Base-by-base conservation (phyloP, 2,329 filamentous ascomycete genomes). In the Trichoderma asperellum region DNA sequence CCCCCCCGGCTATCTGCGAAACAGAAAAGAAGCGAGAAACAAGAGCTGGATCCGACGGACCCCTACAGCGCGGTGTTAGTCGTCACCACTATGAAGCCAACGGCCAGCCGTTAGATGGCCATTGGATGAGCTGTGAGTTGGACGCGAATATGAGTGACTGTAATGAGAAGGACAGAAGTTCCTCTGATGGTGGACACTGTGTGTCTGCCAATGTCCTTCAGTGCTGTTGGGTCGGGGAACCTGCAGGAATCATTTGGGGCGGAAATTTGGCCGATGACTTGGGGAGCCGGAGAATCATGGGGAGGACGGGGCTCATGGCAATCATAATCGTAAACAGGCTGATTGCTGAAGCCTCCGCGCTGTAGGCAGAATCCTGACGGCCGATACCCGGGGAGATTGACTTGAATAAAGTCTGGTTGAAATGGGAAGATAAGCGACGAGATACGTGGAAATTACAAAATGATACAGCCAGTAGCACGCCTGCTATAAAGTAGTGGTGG, bases 371-470 rank as follows among this genome's bases (percentile, higher is more conserved):
- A 67, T 67, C 53, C 64, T 59, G 37, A 59, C 64, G 64, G 64
- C 55, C 64, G 55, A 67, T 59, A 67, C 43, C 64, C 64, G 64
- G 64, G 35, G 40, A 59, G 55, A 67, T 49, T 58, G 63, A 12
- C 47, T 57, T 34, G 53, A n/a, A 18, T 21, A 16, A 35, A 66
- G 35, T 57, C 64, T 40, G 57, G 34, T 27, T 8, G 43, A 14
- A 14, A 37, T 43, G 27, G 37, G 55, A 55, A 58, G 64, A 67
- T 67, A 59, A 67, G 64, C 64, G 55, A 67, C 43, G 29, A 59
- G 64, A 67, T 67, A 52, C 64, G 24, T 67, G 64, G 64, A 67
- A 59, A 67, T 67, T 67, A 66, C 55, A 59, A 59, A 67, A 37
- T 67, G 64, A 59, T 52, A 52, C 47, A 18, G 32, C 62, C 16